Conservation (phyloP, 768 basidiomycete species). For the Suillus subluteus region DNA sequence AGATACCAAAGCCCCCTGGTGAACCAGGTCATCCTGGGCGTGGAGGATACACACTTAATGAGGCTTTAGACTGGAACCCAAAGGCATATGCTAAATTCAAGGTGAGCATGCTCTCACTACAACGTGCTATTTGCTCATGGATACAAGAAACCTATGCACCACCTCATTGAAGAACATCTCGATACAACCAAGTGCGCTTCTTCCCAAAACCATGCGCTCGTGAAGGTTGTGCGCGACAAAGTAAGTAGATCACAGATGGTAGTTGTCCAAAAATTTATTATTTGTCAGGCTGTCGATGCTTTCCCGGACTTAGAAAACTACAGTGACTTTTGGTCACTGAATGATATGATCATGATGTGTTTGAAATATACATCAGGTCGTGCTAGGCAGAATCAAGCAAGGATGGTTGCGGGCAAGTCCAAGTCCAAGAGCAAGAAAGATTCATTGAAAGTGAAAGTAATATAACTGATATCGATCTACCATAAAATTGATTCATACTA, state of each 20-base stretch:
- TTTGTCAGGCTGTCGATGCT: neutral
- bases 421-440: neutral
- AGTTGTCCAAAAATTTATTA: neutral
- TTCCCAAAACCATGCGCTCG: neutral
- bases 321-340: constrained; percentile 10
- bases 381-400: constrained; percentile 6
- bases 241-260: neutral
- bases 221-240: neutral
- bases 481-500: neutral
- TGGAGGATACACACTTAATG: constrained; percentile 30
- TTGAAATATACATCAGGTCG: constrained; percentile 17
- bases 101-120: constrained; percentile 8
- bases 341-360: constrained; percentile 19
- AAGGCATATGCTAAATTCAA: constrained; percentile 22
- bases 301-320: constrained; percentile 20
- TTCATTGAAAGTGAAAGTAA: neutral
- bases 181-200: constrained; percentile 13
- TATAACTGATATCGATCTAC: neutral
- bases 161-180: constrained; percentile 13
- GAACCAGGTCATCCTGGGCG: constrained; percentile 26
- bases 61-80: constrained; percentile 22
- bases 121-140: neutral
- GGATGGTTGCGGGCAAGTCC: neutral
- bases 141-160: constrained; percentile 6
- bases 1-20: constrained; percentile 30